Conservation (phyloP, 331 rosid genomes). For the Phaseolus coccineus region DNA sequence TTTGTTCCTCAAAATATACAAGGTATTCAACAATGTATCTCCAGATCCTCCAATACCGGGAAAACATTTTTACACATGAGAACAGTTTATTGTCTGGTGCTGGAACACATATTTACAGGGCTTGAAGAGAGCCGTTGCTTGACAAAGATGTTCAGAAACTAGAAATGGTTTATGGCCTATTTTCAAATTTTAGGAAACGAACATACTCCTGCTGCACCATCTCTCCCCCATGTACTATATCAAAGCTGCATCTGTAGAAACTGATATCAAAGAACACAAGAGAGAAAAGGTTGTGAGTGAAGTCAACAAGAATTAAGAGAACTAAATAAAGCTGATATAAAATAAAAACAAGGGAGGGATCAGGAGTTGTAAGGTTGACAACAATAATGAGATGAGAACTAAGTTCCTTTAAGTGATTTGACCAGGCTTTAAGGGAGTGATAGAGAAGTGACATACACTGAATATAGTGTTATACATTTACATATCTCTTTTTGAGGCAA, state of each 20-base stretch:
- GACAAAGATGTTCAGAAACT: slow-evolving; percentile 10
- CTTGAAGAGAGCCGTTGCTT: slow-evolving; percentile 35
- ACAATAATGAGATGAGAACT: neutral
- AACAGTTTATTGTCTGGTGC: slow-evolving; percentile 32
- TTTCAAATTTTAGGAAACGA: slow-evolving; percentile 68
- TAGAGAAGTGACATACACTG: too few relatives aligned
- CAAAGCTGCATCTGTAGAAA: slow-evolving; percentile 83
- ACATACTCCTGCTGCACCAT: slow-evolving; percentile 82
- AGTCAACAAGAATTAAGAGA: slow-evolving; percentile 16
- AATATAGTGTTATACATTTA: neutral
- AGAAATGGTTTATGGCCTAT: slow-evolving; percentile 44
- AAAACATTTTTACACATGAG: slow-evolving; percentile 53
- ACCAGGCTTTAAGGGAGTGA: neutral
- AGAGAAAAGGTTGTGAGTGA: slow-evolving; percentile 28
- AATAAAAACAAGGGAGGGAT: neutral
- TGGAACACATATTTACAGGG: slow-evolving; percentile 56
- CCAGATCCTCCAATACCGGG: slow-evolving; percentile 33
- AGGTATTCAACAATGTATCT: slow-evolving; percentile 39
- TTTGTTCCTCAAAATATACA: slow-evolving; percentile 31
- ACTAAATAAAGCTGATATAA: slow-evolving; percentile 57
- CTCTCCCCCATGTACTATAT: slow-evolving; percentile 81
- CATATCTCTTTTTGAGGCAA: neutral
- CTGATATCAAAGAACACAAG: slow-evolving; percentile 52
- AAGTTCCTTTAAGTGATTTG: slow-evolving; percentile 30
- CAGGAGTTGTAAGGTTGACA: slow-evolving; percentile 20